Base-by-base conservation (phyloP, 1,284 basidiomycete species). In the Naganishia liquefaciens region DNA sequence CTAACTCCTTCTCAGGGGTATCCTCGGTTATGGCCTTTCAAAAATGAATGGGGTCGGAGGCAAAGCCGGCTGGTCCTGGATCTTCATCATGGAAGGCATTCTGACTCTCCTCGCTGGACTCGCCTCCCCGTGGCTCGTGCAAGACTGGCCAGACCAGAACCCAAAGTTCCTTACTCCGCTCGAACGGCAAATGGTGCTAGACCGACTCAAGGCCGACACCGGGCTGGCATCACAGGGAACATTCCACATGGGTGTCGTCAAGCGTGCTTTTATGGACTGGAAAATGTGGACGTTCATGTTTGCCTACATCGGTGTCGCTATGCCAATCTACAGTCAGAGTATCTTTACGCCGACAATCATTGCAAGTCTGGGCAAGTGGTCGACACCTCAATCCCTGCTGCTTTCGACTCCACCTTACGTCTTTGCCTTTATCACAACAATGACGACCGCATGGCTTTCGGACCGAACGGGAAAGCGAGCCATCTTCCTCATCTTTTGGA, bases 41-140 rank as follows among this genome's bases (percentile, higher is more conserved):
- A 70, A 76, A 55, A 81, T 81, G 77, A 68, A 74, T 46, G 80
- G 80, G 25, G 71, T 80, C 21, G 80, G 80, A 21, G 80, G 79
- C 33, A 75, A 76, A 61, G 65, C 68, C 6, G 81, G 81, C 37
- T 81, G 80, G 80, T 69, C 71, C 3, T 81, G 80, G 80, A 80
- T 81, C 62, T 80, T 81, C 73, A 79, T 80, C 68, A 77, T 80
- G 60, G 80, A 81, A 68, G 80, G 80, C 7, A 66, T 81, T 6
- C 28, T 79, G n/a, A 79, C 79, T 3, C 70, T 80, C 54, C 58
- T 79, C 27, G 68, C 78, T 42, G 80, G 73, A 46, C 58, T 72
- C 50, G 65, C 60, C 4, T 77, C 79, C 0, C 75, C 77, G 62
- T 79, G 71, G 68, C 75, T 79, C 70, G 73, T 80, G 11, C 73